These are phyloP conservation scores for Cetraspora pellucida DNA, from an alignment of 192 early-diverging fungal species.

Conservation along the genomic window DNA sequence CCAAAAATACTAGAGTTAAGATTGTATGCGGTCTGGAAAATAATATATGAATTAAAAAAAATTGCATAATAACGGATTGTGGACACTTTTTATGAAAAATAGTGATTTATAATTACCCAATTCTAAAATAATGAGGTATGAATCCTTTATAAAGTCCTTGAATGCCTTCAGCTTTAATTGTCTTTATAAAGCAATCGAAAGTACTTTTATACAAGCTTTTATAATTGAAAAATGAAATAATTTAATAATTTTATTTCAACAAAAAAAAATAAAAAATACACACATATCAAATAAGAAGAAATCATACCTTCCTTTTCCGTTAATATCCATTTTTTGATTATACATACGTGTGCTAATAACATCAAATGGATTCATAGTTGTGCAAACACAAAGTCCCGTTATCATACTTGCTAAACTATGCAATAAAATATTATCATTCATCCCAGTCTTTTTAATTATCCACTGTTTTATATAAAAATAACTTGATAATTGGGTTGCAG, in stretches of 20 bases:
- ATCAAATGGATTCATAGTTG: conserved; percentile 97
- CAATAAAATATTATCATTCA: conserved; percentile 58
- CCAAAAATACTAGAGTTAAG: conserved; percentile 89
- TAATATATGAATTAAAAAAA: not conserved
- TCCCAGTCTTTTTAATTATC: conserved; percentile 58
- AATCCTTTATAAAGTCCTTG: conserved; percentile 91
- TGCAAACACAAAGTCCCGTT: conserved; percentile 83
- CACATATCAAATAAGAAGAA: too few relatives aligned
- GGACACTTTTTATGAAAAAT: not conserved
- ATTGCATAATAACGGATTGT: conserved; percentile 18
- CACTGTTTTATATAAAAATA: conserved; percentile 83
- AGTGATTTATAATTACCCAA: conserved; percentile 62
- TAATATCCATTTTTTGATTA: conserved; percentile 63
- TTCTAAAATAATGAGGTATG: conserved; percentile 84
- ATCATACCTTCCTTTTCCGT: conserved; percentile 28
- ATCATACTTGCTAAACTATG: conserved; percentile 79
- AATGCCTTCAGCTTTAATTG: conserved; percentile 77
- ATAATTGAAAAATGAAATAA: not conserved
- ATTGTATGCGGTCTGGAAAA: conserved; percentile 81
- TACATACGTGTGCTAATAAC: conserved; percentile 94
- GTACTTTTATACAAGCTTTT: conserved; percentile 74
- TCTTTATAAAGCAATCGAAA: conserved; percentile 87
- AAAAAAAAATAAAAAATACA: conserved; percentile 3
- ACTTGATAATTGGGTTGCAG: conserved; percentile 84
- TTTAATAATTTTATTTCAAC: not conserved